Percentiles rank a stretch among this genome's conserved stretches.
Conservation (phyloP, 805 yeast genomes). For the Wickerhamiella sergipiensis region DNA sequence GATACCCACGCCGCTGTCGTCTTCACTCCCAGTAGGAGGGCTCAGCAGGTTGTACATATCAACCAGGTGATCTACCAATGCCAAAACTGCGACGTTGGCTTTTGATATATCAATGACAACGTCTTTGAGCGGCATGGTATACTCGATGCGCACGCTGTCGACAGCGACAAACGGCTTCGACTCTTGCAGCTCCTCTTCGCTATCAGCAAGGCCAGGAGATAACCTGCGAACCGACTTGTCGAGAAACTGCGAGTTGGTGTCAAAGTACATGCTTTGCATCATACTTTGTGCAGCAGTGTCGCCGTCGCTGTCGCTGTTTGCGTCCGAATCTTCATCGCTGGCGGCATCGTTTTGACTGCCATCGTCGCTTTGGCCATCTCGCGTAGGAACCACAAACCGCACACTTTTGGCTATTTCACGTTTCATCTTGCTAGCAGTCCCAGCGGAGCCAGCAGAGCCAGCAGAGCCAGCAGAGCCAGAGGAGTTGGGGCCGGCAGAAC, state of each 20-base stretch:
- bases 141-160: not conserved
- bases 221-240: too few relatives aligned
- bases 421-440: too few relatives aligned
- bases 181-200: too few relatives aligned
- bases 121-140: not conserved
- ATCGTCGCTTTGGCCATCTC: not conserved
- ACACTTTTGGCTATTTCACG: too few relatives aligned
- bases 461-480: too few relatives aligned
- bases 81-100: not conserved
- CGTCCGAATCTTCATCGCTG: not conserved
- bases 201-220: too few relatives aligned
- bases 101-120: not conserved
- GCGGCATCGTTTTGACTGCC: not conserved
- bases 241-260: slow-evolving; percentile 2
- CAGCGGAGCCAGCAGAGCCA: too few relatives aligned
- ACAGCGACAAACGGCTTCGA: not conserved
- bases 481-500: too few relatives aligned
- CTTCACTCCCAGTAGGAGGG: not conserved
- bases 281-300: not conserved
- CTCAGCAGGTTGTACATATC: not conserved
- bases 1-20: not conserved
- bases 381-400: too few relatives aligned
- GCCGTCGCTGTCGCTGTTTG: not conserved
- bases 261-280: slow-evolving; percentile 9
- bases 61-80: not conserved